A percentile compares a stretch with the other conserved stretches of the same genome.
phyloP scores from a whole-genome alignment of 106 monocot genomes.

The Phalaenopsis equestris region DNA sequence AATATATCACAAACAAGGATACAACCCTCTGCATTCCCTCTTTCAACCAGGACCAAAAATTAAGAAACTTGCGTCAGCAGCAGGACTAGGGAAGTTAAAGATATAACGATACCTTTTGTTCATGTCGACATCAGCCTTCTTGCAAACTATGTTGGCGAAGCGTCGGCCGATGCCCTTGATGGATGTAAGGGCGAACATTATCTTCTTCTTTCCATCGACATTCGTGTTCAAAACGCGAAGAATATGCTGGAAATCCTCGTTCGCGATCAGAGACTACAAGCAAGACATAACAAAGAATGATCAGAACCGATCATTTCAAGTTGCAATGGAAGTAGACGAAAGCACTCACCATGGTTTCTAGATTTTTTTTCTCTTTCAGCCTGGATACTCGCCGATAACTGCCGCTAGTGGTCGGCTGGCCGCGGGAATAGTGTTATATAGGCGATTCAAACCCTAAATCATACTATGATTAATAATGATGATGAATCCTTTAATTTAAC shows the following conservation, averaged over 20 bases:
- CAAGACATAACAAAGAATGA: too few relatives aligned
- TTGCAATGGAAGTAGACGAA: too few relatives aligned
- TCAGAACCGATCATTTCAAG: too few relatives aligned
- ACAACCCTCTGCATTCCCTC: background rate
- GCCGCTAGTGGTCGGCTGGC: too few relatives aligned
- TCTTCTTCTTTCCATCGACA: constrained; percentile 93
- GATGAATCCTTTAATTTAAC: too few relatives aligned
- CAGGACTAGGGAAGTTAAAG: background rate
- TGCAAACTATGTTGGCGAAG: constrained; percentile 88
- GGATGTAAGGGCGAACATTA: constrained; percentile 90
- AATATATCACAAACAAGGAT: background rate
- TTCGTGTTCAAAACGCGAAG: constrained; percentile 92
- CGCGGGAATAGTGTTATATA: too few relatives aligned
- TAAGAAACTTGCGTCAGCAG: background rate
- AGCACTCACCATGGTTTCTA: too few relatives aligned
- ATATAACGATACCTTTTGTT: constrained; percentile 55
- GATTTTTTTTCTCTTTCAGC: too few relatives aligned
- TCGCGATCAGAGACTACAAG: constrained; percentile 57
- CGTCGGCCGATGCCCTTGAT: constrained; percentile 93
- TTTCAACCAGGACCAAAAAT: background rate
- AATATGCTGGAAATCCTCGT: constrained; percentile 97
- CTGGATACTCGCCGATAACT: too few relatives aligned
- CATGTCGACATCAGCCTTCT: constrained; percentile 98
- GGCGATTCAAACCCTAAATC: too few relatives aligned
- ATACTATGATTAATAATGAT: too few relatives aligned